These are phyloP conservation scores for Komagataella mondaviorum DNA, from an alignment of 805 yeast genomes.

Conservation along the genomic window DNA sequence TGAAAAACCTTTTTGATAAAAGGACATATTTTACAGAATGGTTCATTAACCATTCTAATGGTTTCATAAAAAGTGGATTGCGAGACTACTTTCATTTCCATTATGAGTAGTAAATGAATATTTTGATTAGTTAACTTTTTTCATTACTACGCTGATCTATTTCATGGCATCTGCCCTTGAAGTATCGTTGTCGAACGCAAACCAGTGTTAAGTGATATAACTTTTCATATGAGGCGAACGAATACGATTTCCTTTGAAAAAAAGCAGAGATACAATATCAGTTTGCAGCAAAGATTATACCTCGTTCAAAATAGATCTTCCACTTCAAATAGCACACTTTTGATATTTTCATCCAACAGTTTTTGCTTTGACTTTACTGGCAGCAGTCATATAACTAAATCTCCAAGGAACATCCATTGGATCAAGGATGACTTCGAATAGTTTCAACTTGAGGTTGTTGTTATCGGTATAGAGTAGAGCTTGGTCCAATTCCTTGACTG, in stretches of 20 bases:
- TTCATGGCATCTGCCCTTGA: no score
- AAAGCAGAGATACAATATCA: no score
- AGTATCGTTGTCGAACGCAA: no score
- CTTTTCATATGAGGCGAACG: no score
- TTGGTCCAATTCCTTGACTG: slow-evolving; percentile 22
- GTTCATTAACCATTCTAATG: slow-evolving; percentile 6
- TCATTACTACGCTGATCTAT: background rate
- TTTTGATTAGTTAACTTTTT: background rate
- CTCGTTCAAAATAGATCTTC: no score
- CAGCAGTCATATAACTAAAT: slow-evolving; percentile 27
- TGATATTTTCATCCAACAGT: background rate
- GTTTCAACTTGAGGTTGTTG: slow-evolving; percentile 22
- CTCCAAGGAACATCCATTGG: slow-evolving; percentile 55
- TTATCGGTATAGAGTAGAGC: slow-evolving; percentile 18
- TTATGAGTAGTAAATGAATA: slow-evolving; percentile 2
- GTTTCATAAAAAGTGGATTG: background rate
- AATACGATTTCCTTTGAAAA: no score
- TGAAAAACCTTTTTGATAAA: slow-evolving; percentile 1
- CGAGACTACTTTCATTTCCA: background rate
- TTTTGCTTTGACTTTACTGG: slow-evolving; percentile 8
- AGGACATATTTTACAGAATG: slow-evolving; percentile 5
- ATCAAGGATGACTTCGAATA: slow-evolving; percentile 49
- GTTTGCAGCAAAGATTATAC: no score
- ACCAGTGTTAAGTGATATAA: no score
- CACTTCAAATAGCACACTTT: background rate